phyloP scores from a whole-genome alignment of 345 rosid genomes.

The Bretschneidera sinensis region DNA sequence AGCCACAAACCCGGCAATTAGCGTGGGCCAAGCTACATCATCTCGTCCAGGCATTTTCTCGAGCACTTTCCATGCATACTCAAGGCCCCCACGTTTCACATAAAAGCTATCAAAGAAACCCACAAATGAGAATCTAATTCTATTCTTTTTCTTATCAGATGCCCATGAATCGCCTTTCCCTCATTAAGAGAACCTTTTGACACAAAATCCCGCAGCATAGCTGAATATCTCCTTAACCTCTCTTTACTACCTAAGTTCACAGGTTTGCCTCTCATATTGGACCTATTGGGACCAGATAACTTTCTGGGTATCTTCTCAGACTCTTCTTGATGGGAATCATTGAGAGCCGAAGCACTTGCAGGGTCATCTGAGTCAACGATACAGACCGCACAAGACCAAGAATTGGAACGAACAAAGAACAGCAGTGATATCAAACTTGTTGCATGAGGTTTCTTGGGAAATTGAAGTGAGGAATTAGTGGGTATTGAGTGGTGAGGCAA shows the following conservation, averaged over 20 bases:
- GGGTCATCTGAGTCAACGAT: no score
- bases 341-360: no score
- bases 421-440: no score
- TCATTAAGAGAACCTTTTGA: constrained; percentile 22
- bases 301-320: no score
- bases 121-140: constrained; percentile 35
- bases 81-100: constrained; percentile 26
- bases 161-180: constrained; percentile 32
- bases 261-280: neutral
- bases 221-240: constrained; percentile 26
- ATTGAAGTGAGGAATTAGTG: no score
- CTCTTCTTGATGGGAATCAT: no score
- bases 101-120: constrained; percentile 40
- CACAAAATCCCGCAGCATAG: constrained; percentile 33
- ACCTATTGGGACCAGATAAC: no score
- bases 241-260: constrained; percentile 5
- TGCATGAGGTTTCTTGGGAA: no score
- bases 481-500: no score
- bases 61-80: constrained; percentile 29
- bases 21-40: constrained; percentile 45
- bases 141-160: constrained; percentile 16
- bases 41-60: constrained; percentile 36
- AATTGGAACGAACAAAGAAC: no score
- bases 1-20: constrained; percentile 31
- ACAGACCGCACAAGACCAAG: no score